A percentile compares a stretch with the other conserved stretches of the same genome.
These are phyloP conservation scores for Cyclocybe aegerita DNA, from an alignment of 768 basidiomycete genomes.

Conservation along the genomic window DNA sequence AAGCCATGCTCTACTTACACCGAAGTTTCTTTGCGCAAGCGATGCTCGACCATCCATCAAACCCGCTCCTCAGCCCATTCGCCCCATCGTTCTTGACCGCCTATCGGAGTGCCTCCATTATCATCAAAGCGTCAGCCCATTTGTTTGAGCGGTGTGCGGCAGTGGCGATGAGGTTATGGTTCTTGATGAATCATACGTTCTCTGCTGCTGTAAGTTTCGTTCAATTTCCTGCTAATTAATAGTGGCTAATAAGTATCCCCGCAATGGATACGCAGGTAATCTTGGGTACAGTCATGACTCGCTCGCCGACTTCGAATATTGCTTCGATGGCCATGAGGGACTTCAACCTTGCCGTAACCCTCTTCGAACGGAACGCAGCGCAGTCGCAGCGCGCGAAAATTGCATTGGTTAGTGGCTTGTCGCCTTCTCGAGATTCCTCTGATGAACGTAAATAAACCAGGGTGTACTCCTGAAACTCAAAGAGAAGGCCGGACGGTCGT, in stretches of 20 bases:
- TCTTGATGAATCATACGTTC: conserved; percentile 49
- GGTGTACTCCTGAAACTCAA: conserved; percentile 43
- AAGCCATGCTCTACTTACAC: conserved; percentile 55
- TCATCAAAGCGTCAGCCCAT: conserved; percentile 49
- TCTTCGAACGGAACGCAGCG: conserved; percentile 45
- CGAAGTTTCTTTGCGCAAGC: conserved; percentile 60
- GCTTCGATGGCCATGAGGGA: conserved; percentile 50
- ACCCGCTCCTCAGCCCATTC: conserved; percentile 54
- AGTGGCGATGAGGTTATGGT: conserved; percentile 51
- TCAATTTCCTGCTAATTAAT: not conserved
- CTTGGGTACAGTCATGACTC: conserved; percentile 59
- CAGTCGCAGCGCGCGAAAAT: conserved; percentile 47
- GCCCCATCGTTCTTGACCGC: conserved; percentile 57
- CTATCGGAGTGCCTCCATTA: conserved; percentile 48
- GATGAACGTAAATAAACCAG: conserved; percentile 19
- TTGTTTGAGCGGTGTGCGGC: conserved; percentile 47
- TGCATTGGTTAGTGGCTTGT: conserved; percentile 36
- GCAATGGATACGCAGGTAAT: conserved; percentile 39
- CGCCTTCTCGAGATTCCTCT: not conserved
- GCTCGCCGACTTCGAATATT: conserved; percentile 49
- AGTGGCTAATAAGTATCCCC: not conserved
- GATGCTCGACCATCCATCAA: conserved; percentile 50
- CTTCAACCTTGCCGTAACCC: conserved; percentile 41
- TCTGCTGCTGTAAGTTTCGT: conserved; percentile 41
- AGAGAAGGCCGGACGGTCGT: conserved; percentile 42